Percentiles rank a stretch among this genome's conserved stretches.
These are phyloP conservation scores for Peronospora belbahrii DNA, from an alignment of 352 stramenopile genomes.

Conservation along the genomic window DNA sequence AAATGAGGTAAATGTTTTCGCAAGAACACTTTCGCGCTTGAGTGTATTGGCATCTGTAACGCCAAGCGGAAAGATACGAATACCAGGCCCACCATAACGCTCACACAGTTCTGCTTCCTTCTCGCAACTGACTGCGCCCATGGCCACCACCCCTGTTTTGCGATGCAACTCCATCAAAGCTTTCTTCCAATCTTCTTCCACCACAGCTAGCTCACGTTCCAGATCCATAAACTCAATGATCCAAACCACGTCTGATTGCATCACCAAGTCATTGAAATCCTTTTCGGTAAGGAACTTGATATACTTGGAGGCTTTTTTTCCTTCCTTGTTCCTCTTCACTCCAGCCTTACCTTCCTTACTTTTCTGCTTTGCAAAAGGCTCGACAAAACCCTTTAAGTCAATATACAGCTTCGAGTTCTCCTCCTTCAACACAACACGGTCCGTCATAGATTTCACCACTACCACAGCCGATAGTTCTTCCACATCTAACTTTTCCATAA, in stretches of 20 bases:
- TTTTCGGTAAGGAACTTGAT: constrained; percentile 34
- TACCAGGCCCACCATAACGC: constrained; percentile 36
- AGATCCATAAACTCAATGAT: constrained; percentile 53
- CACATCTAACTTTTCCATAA: constrained; percentile 28
- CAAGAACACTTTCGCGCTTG: constrained; percentile 31
- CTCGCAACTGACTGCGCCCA: constrained; percentile 47
- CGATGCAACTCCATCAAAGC: constrained; percentile 40
- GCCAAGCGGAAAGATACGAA: constrained; percentile 46
- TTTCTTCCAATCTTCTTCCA: constrained; percentile 42
- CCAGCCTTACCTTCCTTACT: constrained; percentile 4
- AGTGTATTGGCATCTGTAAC: constrained; percentile 22
- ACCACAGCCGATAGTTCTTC: constrained; percentile 41
- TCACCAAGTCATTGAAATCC: constrained; percentile 47
- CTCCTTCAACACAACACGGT: constrained; percentile 22
- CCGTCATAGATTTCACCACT: constrained; percentile 32
- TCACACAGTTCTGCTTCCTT: constrained; percentile 42
- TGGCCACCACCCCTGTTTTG: constrained; percentile 50
- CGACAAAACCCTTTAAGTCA: constrained; percentile 47
- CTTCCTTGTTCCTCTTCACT: constrained; percentile 10
- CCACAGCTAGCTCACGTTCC: constrained; percentile 24
- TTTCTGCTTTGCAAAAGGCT: constrained; percentile 31
- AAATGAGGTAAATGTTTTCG: constrained; percentile 35
- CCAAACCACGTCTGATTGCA: constrained; percentile 48
- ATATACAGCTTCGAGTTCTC: constrained; percentile 49
- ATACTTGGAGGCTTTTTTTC: constrained; percentile 8